Base-by-base conservation (phyloP, 306 rosid species). In the Astragalus glycyphyllos region DNA sequence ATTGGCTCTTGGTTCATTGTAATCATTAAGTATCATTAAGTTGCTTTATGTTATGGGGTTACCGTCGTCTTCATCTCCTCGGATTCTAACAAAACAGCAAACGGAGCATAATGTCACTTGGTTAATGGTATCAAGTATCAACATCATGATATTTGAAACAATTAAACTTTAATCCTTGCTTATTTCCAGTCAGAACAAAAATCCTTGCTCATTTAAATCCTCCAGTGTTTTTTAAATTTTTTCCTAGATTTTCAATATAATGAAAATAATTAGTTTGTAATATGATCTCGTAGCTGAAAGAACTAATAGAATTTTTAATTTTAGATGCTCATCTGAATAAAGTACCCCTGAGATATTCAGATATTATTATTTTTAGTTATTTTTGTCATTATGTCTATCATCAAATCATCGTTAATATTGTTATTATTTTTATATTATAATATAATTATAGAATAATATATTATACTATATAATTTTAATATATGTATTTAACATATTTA, bases 31-130 rank as follows among this genome's bases (percentile, higher is more conserved):
- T 40, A 20, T 56, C 65, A 34, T 53, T 82, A 84, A 86, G 89
- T 79, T 86, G 75, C 89, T 84, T 86, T 86, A 49, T 83, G 44
- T 79, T 84, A 44, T 76, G 46, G 82, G 69, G 80, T 70, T 74
- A 45, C 79, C 80, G 61, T 60, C 8, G 10, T 57, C 77, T 48
- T 55, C 53, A 14, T 70, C 65, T 65, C 60, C 57, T 70, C 34
- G 80, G 82, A 58, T 64, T 64, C 70, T 69, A 45, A 60, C 53
- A 59, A 70, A 74, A 59, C 60, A 42, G 47, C 65, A 69, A 37
- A 77, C 20, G 20, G 15, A 31, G 60, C 23, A 14, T 16, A 65
- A 6, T 50, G 38, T 14, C 46, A 58, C 58, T 34, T 58, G 47
- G 31, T 41, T 53, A 29, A 14, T 5, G 23, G 58, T 35, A 71